Conservation (phyloP, 2,329 filamentous ascomycete genomes). For the Colletotrichum sansevieriae region DNA sequence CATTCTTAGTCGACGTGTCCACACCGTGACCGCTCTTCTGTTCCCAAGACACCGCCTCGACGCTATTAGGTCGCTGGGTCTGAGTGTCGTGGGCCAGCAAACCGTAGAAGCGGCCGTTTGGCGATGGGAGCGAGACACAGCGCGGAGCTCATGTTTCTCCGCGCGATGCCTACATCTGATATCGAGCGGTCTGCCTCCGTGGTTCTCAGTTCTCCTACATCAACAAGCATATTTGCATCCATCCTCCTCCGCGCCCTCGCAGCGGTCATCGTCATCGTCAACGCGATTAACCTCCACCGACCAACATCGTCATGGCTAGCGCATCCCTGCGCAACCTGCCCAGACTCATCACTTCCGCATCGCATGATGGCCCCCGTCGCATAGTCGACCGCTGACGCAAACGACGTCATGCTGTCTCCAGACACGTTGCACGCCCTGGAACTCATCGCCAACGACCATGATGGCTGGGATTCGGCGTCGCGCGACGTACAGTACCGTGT, state of each 20-base stretch:
- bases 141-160: background rate
- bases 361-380: background rate
- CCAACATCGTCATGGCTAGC: background rate
- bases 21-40: background rate
- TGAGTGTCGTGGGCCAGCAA: background rate
- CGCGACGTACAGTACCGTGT: background rate
- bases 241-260: background rate
- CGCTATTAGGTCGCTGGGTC: background rate
- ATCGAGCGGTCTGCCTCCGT: background rate
- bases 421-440: background rate
- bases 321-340: background rate
- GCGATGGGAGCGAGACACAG: background rate
- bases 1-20: background rate
- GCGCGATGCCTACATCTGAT: background rate
- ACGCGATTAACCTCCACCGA: background rate
- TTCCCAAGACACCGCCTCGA: background rate
- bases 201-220: slow-evolving; percentile 5
- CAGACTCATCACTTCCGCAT: background rate
- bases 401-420: background rate
- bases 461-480: background rate
- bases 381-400: background rate
- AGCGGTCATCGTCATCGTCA: background rate
- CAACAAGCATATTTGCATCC: background rate
- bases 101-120: background rate
- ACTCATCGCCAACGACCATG: background rate